These are phyloP conservation scores for Chaetomium sp. DNA, from an alignment of 2,329 filamentous ascomycete species.

Conservation along the genomic window DNA sequence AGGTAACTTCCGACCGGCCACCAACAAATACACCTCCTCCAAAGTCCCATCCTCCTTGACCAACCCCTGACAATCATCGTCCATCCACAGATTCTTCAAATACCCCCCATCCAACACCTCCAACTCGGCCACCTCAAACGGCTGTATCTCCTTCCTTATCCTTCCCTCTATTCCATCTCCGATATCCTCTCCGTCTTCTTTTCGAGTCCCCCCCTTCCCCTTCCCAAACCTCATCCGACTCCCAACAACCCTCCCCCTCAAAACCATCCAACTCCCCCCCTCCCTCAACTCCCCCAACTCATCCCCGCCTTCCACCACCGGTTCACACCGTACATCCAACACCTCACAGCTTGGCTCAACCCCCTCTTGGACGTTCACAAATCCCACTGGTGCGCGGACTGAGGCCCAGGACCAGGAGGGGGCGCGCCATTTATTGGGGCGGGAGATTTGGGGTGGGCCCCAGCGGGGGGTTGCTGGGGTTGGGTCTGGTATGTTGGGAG, in stretches of 20 bases:
- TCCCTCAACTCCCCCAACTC: constrained; percentile 9
- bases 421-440: constrained; percentile 14
- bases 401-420: constrained; percentile 19
- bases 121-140: constrained; percentile 10
- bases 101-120: constrained; percentile 10
- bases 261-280: constrained; percentile 7
- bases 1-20: constrained; percentile 8
- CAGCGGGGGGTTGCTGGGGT: not conserved
- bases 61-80: constrained; percentile 9
- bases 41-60: not conserved
- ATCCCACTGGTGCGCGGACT: constrained; percentile 11
- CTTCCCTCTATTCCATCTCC: too few species aligned
- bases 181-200: too few species aligned
- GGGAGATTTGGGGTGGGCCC: not conserved
- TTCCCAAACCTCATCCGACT: constrained; percentile 2
- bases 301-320: constrained; percentile 5
- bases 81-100: constrained; percentile 12
- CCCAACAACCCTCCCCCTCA: constrained; percentile 10
- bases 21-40: constrained; percentile 4
- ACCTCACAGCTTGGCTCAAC: constrained; percentile 8
- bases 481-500: too few species aligned
- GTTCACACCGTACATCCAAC: constrained; percentile 1
- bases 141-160: not conserved
- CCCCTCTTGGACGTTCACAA: not conserved
- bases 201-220: not conserved